Evolutionary conservation across 2,329 filamentous ascomycete genomes (phyloP).

Genomic region (Cryphonectria radicalis): DNA sequence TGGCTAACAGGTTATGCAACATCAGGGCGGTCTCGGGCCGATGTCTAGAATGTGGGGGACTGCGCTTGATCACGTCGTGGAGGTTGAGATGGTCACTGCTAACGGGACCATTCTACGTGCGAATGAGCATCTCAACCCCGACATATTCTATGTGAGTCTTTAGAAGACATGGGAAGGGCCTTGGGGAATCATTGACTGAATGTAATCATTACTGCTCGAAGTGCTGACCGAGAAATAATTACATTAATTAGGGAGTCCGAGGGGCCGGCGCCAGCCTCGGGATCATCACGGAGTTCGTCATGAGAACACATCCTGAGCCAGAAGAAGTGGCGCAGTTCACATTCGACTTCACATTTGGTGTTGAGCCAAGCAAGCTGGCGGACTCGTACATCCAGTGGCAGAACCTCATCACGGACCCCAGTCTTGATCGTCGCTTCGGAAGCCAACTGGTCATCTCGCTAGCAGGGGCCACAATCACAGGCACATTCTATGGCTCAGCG

Average conservation of each 20-base stretch:
- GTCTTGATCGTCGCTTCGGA: conserved; percentile 62
- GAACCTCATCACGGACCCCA: conserved; percentile 55
- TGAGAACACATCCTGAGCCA: conserved; percentile 60
- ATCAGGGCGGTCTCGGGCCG: conserved; percentile 61
- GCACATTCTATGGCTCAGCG: conserved; percentile 64
- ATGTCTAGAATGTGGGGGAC: conserved; percentile 63
- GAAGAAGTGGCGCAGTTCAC: conserved; percentile 61
- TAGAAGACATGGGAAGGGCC: neutral
- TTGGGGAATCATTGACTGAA: neutral
- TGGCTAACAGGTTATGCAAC: neutral
- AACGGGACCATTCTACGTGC: conserved; percentile 56
- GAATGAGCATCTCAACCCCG: conserved; percentile 51
- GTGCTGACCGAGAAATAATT: neutral
- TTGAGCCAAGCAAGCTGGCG: conserved; percentile 49
- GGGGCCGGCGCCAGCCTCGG: conserved; percentile 62
- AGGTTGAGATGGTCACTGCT: conserved; percentile 60
- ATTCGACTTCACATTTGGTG: conserved; percentile 56
- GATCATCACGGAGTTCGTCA: conserved; percentile 60
- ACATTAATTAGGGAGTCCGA: conserved; percentile 48
- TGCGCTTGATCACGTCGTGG: conserved; percentile 58
- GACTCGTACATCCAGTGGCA: conserved; percentile 63
- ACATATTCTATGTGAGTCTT: conserved; percentile 56
- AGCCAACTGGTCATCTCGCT: conserved; percentile 60
- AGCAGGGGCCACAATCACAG: conserved; percentile 59
- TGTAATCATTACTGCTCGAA: neutral